These are phyloP conservation scores for Mycena crocata DNA, from an alignment of 768 basidiomycete genomes.

Conservation along the genomic window DNA sequence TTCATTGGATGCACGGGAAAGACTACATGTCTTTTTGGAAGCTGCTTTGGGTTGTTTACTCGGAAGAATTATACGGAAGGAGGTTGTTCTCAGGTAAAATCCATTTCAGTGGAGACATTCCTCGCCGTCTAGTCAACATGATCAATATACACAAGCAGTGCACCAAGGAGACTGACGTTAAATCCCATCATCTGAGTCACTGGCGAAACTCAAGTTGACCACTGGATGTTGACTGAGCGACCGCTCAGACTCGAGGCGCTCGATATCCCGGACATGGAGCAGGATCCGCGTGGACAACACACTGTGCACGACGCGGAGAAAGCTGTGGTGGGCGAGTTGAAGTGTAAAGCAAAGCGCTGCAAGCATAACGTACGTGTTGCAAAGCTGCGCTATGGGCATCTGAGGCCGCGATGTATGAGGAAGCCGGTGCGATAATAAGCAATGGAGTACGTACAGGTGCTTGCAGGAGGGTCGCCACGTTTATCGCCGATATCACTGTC, in stretches of 20 bases:
- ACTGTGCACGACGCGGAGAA: constrained; percentile 28
- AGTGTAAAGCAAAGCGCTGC: neutral
- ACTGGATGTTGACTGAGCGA: neutral
- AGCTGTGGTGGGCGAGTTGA: neutral
- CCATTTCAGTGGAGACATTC: no score
- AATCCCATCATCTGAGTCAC: no score
- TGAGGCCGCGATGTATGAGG: neutral
- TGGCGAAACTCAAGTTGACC: constrained; percentile 25
- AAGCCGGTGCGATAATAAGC: neutral
- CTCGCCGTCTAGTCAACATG: no score
- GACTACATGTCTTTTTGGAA: no score
- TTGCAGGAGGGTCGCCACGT: constrained; percentile 21
- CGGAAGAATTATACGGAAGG: no score
- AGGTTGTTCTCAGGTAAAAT: no score
- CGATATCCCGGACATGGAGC: constrained; percentile 24
- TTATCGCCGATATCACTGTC: constrained; percentile 24
- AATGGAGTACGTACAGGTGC: constrained; percentile 11
- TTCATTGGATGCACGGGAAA: no score
- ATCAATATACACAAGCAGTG: no score
- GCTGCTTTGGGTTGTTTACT: no score
- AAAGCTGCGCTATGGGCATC: constrained; percentile 20
- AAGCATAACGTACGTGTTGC: constrained; percentile 21
- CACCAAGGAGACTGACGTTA: no score
- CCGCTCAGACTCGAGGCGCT: constrained; percentile 8
- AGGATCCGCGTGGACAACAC: constrained; percentile 26